These are phyloP conservation scores for Aspergillus latus DNA, from an alignment of 2,329 filamentous ascomycete species.

Conservation along the genomic window DNA sequence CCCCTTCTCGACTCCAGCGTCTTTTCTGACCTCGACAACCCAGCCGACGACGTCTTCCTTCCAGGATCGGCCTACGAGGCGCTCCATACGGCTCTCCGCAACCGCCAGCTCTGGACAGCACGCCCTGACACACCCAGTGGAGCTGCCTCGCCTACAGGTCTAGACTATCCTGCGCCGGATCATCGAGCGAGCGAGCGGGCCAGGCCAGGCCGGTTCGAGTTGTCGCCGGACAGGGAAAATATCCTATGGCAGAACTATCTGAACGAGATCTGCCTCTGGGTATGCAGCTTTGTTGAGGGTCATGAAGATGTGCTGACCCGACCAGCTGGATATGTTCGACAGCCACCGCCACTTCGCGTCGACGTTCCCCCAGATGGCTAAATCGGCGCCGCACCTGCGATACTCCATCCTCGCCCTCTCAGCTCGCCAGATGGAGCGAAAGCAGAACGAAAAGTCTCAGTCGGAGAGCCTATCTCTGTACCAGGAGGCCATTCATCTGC, in stretches of 20 bases:
- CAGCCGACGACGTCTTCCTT: slow-evolving; percentile 52
- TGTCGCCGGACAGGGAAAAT: slow-evolving; percentile 33
- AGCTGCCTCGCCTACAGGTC: slow-evolving; percentile 22
- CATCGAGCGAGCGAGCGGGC: not conserved
- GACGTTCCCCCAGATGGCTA: slow-evolving; percentile 50
- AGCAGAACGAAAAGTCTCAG: slow-evolving; percentile 40
- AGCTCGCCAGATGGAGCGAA: slow-evolving; percentile 53
- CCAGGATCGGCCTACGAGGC: slow-evolving; percentile 51
- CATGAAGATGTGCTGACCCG: not conserved
- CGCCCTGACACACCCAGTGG: slow-evolving; percentile 42
- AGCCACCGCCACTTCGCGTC: slow-evolving; percentile 50
- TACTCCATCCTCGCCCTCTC: slow-evolving; percentile 55
- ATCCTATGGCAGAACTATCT: slow-evolving; percentile 35
- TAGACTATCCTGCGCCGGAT: slow-evolving; percentile 5
- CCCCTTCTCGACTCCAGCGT: slow-evolving; percentile 25
- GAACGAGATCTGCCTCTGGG: slow-evolving; percentile 33
- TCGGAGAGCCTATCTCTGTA: slow-evolving; percentile 52
- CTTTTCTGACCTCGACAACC: slow-evolving; percentile 25
- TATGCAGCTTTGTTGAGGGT: slow-evolving; percentile 6
- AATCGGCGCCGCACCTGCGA: slow-evolving; percentile 45
- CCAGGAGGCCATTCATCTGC: slow-evolving; percentile 52
- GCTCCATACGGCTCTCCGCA: slow-evolving; percentile 47
- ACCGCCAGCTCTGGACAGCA: slow-evolving; percentile 48
- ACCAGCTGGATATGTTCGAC: slow-evolving; percentile 56
- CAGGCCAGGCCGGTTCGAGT: slow-evolving; percentile 24